A percentile compares a stretch with the other conserved stretches of the same genome.
Evolutionary conservation across 768 basidiomycete genomes (phyloP).

Genomic region (Imleria badia): DNA sequence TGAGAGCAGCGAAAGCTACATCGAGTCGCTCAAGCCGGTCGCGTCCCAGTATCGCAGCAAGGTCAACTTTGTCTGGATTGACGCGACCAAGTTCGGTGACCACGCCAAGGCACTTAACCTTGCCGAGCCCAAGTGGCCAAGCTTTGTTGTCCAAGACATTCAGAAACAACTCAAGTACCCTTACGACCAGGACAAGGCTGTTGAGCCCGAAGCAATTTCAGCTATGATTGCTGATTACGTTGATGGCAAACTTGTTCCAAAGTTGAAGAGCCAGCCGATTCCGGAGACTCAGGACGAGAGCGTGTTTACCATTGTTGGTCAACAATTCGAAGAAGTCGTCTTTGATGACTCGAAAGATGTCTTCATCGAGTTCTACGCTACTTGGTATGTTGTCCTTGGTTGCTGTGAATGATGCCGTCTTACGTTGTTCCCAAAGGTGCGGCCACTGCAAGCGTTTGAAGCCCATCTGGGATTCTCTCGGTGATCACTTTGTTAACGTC

Average conservation of each 20-base stretch:
- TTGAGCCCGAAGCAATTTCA: constrained; percentile 57
- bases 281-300: constrained; percentile 81
- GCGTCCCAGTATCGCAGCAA: constrained; percentile 82
- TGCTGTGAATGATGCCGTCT: not conserved
- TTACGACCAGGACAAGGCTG: constrained; percentile 61
- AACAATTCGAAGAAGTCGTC: constrained; percentile 85
- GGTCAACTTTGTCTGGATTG: constrained; percentile 98
- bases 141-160: constrained; percentile 91
- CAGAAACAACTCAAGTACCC: constrained; percentile 87
- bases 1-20: constrained; percentile 59
- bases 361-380: constrained; percentile 95
- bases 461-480: constrained; percentile 91
- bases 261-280: constrained; percentile 87
- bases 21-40: constrained; percentile 70
- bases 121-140: constrained; percentile 82
- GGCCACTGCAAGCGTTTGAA: constrained; percentile 97
- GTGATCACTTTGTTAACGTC: constrained; percentile 73
- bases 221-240: constrained; percentile 65
- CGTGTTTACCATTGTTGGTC: constrained; percentile 82
- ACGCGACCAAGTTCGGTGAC: constrained; percentile 91
- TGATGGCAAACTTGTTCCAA: constrained; percentile 71
- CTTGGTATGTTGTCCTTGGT: constrained; percentile 64
- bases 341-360: constrained; percentile 90
- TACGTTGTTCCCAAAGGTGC: constrained; percentile 50
- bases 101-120: constrained; percentile 96